Conservation (phyloP, 805 yeast species). For the Kodamaea fukazawae region DNA sequence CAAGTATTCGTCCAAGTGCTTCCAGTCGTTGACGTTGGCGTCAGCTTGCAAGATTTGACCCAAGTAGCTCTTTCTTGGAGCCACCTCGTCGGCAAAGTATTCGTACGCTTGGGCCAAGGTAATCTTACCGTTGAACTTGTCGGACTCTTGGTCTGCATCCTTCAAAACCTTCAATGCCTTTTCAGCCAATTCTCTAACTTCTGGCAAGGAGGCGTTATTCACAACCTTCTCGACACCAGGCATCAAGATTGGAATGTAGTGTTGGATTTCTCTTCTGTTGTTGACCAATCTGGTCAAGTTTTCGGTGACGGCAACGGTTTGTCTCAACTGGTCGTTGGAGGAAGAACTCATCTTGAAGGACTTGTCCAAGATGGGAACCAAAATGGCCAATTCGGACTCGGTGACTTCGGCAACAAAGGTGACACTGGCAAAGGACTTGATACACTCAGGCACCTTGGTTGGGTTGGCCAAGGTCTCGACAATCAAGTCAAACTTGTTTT, state of each 20-base stretch:
- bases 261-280: conserved; percentile 87
- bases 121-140: conserved; percentile 75
- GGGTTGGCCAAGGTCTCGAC: conserved; percentile 91
- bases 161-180: conserved; percentile 81
- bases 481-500: conserved; percentile 77
- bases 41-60: conserved; percentile 37
- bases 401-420: conserved; percentile 98
- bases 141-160: conserved; percentile 74
- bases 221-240: conserved; percentile 93
- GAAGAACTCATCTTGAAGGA: conserved; percentile 84
- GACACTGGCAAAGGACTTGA: conserved; percentile 84
- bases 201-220: conserved; percentile 90
- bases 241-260: conserved; percentile 76
- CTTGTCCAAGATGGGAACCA: conserved; percentile 89
- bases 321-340: conserved; percentile 94
- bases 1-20: conserved; percentile 53
- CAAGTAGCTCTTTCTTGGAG: conserved; percentile 46
- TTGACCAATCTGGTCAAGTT: conserved; percentile 93
- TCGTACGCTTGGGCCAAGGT: conserved; percentile 50
- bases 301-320: conserved; percentile 93
- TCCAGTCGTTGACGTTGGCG: conserved; percentile 47
- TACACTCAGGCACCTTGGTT: conserved; percentile 80
- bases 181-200: conserved; percentile 88
- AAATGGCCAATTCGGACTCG: conserved; percentile 85
- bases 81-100: conserved; percentile 40